These are phyloP conservation scores for Colletotrichum liriopes DNA, from an alignment of 2,329 filamentous ascomycete genomes.

Conservation along the genomic window DNA sequence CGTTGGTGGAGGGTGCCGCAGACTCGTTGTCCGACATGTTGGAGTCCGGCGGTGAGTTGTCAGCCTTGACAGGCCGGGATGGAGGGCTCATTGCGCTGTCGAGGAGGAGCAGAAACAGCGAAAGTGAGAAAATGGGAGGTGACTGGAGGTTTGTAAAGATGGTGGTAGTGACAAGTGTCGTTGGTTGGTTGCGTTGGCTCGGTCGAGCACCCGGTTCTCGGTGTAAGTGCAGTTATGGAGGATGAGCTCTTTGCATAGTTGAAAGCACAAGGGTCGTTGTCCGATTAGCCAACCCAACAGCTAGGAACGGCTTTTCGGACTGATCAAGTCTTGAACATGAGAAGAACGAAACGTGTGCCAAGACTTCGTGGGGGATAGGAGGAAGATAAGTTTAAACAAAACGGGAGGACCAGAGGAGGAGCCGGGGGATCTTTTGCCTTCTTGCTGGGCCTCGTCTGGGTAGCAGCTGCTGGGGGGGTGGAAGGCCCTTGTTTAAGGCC, in stretches of 20 bases:
- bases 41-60: conserved; percentile 38
- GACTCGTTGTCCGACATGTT: conserved; percentile 63
- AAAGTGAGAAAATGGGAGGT: conserved; percentile 5
- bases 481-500: conserved; percentile 40
- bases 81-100: conserved; percentile 43
- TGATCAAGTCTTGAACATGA: conserved; percentile 42
- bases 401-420: conserved; percentile 38
- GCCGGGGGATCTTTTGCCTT: conserved; percentile 42
- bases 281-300: conserved; percentile 40
- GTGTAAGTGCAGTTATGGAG: conserved; percentile 43
- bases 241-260: conserved; percentile 42
- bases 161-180: background rate
- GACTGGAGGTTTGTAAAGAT: conserved; percentile 27
- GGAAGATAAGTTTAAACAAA: conserved; percentile 43
- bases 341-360: conserved; percentile 41
- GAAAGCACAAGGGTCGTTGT: conserved; percentile 39
- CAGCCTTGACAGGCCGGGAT: conserved; percentile 41
- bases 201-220: conserved; percentile 38
- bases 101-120: conserved; percentile 5
- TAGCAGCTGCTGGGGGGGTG: conserved; percentile 31
- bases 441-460: conserved; percentile 40
- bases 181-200: conserved; percentile 16
- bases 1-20: conserved; percentile 52
- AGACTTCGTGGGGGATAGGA: conserved; percentile 43
- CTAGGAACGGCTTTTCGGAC: conserved; percentile 42